Evolutionary conservation across 305 asterid genomes (phyloP), one percentile per base, ranked within the genome.

Genomic region (Andrographis paniculata): DNA sequence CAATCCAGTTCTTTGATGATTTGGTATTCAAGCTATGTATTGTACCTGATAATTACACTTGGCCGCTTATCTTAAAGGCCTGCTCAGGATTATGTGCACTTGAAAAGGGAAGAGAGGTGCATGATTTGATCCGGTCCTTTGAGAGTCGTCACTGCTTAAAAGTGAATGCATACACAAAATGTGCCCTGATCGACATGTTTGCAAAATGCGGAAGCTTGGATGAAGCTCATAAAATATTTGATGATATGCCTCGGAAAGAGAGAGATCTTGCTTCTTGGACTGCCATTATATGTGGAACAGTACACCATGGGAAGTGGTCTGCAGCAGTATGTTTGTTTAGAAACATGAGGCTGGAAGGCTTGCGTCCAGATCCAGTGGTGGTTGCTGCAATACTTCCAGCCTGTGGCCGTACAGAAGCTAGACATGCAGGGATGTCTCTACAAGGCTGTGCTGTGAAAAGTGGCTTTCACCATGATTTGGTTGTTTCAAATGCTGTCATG

Each of bases 201-300:
- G 63, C 70, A 6, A 65, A 65, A 59, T 70, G 72, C 22, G 70
- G 73, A 27, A 62, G 69, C 64, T 62, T 58, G 67, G 70, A 50
- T 1, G 69, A 62, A 9, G 72, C 77, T 27, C 55, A 49, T 16
- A 17, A 0, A 5, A 58, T 70, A 5, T 70, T 70, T 52, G 77
- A 65, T 20, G 61, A 65, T 33, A 65, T 70, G 77, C 53, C 67
- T 42, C 62, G 17, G 1, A 14, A 16, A 27, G 65, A 65, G 22
- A 49, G 67, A 35, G 72, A 70, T 52, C 30, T 58, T 52, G 62
- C 67, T 23, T 58, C 67, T 17, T 65, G 77, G 77, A 69, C 75
- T 48, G 62, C 71, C 16, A 44, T 69, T 17, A 64, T 69, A 13
- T 60, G 68, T 23, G 71, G 71, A 2, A 37, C 49, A 17, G 31